Conservation (phyloP, 1,139 yeast species). For the Scheffersomyces quercinus region DNA sequence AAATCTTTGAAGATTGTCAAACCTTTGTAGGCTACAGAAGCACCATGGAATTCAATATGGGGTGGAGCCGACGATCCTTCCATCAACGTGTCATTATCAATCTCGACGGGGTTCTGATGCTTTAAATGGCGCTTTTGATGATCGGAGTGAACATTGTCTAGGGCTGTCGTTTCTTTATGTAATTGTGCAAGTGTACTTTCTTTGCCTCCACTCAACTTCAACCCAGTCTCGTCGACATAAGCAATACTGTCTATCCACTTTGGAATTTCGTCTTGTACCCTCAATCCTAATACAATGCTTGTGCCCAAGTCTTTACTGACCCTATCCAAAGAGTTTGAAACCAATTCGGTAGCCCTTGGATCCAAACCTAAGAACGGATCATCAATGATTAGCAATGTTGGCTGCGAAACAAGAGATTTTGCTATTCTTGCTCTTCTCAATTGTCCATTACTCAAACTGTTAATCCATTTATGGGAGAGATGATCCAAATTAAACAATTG, state of each 20-base stretch:
- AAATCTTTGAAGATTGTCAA: constrained; percentile 59
- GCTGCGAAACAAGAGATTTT: constrained; percentile 62
- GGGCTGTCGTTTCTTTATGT: not conserved
- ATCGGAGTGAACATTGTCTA: not conserved
- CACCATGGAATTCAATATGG: constrained; percentile 59
- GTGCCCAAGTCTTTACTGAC: constrained; percentile 28
- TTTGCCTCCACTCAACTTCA: constrained; percentile 49
- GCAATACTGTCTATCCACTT: constrained; percentile 76
- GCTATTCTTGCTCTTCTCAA: constrained; percentile 89
- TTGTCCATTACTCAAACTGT: constrained; percentile 91
- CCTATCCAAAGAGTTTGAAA: constrained; percentile 44
- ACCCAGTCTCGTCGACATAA: constrained; percentile 56
- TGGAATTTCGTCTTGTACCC: constrained; percentile 76
- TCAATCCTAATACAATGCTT: constrained; percentile 64
- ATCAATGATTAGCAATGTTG: constrained; percentile 70
- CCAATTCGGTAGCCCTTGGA: constrained; percentile 63
- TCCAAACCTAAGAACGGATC: constrained; percentile 94
- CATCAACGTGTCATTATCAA: constrained; percentile 8
- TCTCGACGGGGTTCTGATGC: constrained; percentile 4
- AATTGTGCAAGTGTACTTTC: not conserved
- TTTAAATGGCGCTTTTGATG: constrained; percentile 7
- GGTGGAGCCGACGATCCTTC: constrained; percentile 17
- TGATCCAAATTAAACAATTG: constrained; percentile 55
- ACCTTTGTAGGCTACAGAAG: constrained; percentile 68
- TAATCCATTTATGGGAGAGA: constrained; percentile 71